phyloP scores from a whole-genome alignment of 768 basidiomycete species.

The Pilatotrama ljubarskyi region DNA sequence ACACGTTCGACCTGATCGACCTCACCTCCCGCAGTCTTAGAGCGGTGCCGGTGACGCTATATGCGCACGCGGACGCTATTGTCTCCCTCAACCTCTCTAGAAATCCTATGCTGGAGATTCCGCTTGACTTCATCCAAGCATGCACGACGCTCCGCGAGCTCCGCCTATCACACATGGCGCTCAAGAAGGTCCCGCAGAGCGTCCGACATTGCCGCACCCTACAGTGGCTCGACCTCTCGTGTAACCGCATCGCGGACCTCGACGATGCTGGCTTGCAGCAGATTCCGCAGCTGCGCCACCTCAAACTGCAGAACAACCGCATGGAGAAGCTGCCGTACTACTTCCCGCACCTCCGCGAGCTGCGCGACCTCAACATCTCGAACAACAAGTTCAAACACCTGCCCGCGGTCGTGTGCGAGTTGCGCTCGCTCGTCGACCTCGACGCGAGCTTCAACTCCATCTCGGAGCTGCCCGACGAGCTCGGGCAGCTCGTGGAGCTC shows the following conservation, averaged over 20 bases:
- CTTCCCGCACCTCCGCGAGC: constrained; percentile 69
- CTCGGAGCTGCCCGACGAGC: constrained; percentile 73
- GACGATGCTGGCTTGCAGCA: constrained; percentile 83
- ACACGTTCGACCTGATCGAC: constrained; percentile 77
- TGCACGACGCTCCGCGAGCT: constrained; percentile 84
- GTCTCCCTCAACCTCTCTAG: constrained; percentile 84
- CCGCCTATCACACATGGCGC: constrained; percentile 85
- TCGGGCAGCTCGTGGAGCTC: constrained; percentile 68
- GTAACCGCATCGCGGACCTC: constrained; percentile 87
- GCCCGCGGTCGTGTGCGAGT: constrained; percentile 72
- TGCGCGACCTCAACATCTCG: constrained; percentile 86
- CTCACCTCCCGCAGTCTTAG: constrained; percentile 78
- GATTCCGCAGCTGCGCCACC: constrained; percentile 63
- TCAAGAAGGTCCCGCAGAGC: constrained; percentile 89
- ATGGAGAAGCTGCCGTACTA: constrained; percentile 85
- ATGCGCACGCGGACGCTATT: constrained; percentile 83
- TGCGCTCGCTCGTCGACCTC: constrained; percentile 75
- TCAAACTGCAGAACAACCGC: constrained; percentile 89
- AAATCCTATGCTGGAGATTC: constrained; percentile 95
- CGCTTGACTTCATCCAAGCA: constrained; percentile 92
- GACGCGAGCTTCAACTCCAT: constrained; percentile 96
- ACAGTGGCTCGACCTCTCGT: constrained; percentile 82
- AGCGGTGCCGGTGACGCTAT: constrained; percentile 85
- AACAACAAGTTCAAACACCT: constrained; percentile 89
- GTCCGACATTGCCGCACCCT: constrained; percentile 75